These are phyloP conservation scores for Ottelia alismoides DNA, from an alignment of 106 monocot genomes.

Conservation along the genomic window DNA sequence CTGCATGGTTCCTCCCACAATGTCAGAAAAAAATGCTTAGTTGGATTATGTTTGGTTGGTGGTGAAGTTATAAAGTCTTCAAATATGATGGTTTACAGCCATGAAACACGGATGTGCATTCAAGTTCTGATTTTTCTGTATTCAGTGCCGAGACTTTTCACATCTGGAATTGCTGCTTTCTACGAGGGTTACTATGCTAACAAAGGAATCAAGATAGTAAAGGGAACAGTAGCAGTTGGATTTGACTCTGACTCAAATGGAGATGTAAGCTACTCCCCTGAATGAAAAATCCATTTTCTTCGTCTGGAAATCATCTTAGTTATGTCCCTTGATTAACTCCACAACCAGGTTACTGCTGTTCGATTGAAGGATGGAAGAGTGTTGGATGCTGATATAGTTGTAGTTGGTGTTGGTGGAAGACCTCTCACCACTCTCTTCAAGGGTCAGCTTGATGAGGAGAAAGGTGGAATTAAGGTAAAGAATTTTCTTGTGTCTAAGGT, in stretches of 20 bases:
- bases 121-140: too few relatives aligned
- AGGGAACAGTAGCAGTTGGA: background rate
- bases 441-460: conserved; percentile 67
- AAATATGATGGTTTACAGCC: too few relatives aligned
- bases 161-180: conserved; percentile 49
- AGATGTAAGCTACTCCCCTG: too few relatives aligned
- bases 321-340: too few relatives aligned
- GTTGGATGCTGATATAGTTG: conserved; percentile 17
- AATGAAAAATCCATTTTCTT: too few relatives aligned
- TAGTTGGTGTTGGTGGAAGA: conserved; percentile 12
- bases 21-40: too few relatives aligned
- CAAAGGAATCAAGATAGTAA: conserved; percentile 1
- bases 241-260: conserved; percentile 5
- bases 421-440: conserved; percentile 16
- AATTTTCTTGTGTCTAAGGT: too few relatives aligned
- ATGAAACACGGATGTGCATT: too few relatives aligned
- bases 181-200: conserved; percentile 3
- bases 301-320: too few relatives aligned
- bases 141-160: conserved; percentile 83
- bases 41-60: too few relatives aligned
- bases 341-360: conserved; percentile 1
- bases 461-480: conserved; percentile 36
- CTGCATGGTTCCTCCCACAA: too few relatives aligned
- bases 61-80: too few relatives aligned
- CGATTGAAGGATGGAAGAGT: conserved; percentile 15